These are phyloP conservation scores for Diaporthe longicolla DNA, from an alignment of 2,329 filamentous ascomycete genomes.

Conservation along the genomic window DNA sequence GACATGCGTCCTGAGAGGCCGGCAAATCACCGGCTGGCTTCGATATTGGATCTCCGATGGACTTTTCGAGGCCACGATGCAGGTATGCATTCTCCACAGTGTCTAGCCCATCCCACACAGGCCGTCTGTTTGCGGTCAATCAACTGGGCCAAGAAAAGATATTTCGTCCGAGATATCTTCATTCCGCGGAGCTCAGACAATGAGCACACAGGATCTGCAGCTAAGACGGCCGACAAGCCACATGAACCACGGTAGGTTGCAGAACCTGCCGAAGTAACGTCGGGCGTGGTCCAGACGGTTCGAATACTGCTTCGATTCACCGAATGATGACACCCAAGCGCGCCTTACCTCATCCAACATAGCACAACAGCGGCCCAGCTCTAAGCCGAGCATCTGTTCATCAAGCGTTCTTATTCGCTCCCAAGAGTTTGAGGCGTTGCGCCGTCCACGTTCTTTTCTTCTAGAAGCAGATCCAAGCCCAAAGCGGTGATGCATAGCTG, in stretches of 20 bases:
- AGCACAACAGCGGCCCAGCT: background rate
- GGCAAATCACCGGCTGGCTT: background rate
- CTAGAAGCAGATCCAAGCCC: background rate
- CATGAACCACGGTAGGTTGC: slow-evolving; percentile 17
- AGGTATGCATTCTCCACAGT: background rate
- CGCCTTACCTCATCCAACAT: background rate
- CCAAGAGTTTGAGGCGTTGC: background rate
- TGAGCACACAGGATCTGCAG: background rate
- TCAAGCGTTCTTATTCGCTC: too few species aligned
- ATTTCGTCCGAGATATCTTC: slow-evolving; percentile 2
- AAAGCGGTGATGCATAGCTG: background rate
- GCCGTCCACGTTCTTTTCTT: background rate
- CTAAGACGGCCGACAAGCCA: background rate
- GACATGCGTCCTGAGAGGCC: background rate
- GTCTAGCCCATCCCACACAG: background rate
- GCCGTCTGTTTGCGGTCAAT: background rate
- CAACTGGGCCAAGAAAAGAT: background rate
- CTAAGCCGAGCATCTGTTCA: background rate
- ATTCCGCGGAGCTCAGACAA: background rate
- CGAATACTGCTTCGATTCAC: background rate
- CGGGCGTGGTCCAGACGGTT: background rate
- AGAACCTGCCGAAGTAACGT: background rate
- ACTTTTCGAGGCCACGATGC: background rate
- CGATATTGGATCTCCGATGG: background rate
- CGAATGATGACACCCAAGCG: background rate